phyloP scores from a whole-genome alignment of 768 basidiomycete genomes.

The Naganishia kalamii region DNA sequence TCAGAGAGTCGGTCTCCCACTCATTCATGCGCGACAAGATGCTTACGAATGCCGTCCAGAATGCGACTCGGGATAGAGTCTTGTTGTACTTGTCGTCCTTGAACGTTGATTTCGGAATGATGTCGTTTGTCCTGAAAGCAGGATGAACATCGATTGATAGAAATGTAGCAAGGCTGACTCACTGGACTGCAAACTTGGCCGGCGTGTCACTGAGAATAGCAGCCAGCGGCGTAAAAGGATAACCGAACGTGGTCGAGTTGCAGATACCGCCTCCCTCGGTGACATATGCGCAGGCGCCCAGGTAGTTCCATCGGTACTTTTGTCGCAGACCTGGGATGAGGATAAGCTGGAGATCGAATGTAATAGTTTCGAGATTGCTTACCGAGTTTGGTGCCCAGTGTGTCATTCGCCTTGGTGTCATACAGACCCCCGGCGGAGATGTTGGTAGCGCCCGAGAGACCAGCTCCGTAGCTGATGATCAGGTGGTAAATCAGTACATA shows the following conservation, averaged over 20 bases:
- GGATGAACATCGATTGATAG: too few relatives aligned
- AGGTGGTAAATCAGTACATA: slow-evolving; percentile 17
- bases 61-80: slow-evolving; percentile 31
- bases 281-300: slow-evolving; percentile 41
- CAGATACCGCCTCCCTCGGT: slow-evolving; percentile 38
- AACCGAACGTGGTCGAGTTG: slow-evolving; percentile 38
- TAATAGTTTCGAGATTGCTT: background rate
- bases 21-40: background rate
- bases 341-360: background rate
- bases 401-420: slow-evolving; percentile 30
- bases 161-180: background rate
- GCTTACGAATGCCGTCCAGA: slow-evolving; percentile 41
- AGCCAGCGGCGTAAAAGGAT: slow-evolving; percentile 36
- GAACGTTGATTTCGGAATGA: slow-evolving; percentile 32
- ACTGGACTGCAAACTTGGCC: slow-evolving; percentile 27
- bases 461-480: slow-evolving; percentile 14
- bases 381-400: slow-evolving; percentile 29
- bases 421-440: slow-evolving; percentile 33
- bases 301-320: slow-evolving; percentile 42
- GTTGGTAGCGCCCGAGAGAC: slow-evolving; percentile 28
- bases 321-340: slow-evolving; percentile 33
- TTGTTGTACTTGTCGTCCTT: slow-evolving; percentile 34
- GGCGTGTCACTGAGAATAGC: slow-evolving; percentile 37
- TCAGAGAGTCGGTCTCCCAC: background rate
- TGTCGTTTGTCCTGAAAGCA: slow-evolving; percentile 22